phyloP scores from a whole-genome alignment of 352 stramenopile species.

The Globisporangium cylindrosporum region DNA sequence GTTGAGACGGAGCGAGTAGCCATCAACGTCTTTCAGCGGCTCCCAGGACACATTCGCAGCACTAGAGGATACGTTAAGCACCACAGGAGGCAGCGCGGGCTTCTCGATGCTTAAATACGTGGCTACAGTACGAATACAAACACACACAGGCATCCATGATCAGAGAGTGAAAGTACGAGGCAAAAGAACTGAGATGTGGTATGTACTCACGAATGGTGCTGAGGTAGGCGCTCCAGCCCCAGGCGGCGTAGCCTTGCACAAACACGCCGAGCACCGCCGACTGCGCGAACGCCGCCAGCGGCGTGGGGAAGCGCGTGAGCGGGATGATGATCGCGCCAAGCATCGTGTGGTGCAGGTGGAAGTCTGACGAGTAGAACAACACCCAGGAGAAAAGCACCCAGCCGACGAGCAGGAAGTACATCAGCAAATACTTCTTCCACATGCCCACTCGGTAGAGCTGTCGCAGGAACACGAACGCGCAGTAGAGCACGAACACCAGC shows the following conservation, averaged over 20 bases:
- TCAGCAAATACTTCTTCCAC: slow-evolving; percentile 35
- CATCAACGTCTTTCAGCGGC: slow-evolving; percentile 42
- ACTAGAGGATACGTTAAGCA: slow-evolving; percentile 41
- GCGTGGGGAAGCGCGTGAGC: slow-evolving; percentile 66
- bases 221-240: slow-evolving; percentile 72
- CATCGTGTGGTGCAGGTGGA: slow-evolving; percentile 80
- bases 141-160: background rate
- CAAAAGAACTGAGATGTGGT: background rate
- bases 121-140: slow-evolving; percentile 24
- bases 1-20: slow-evolving; percentile 75
- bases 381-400: slow-evolving; percentile 46
- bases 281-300: slow-evolving; percentile 51
- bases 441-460: slow-evolving; percentile 38
- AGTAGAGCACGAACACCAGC: slow-evolving; percentile 26
- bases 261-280: slow-evolving; percentile 52
- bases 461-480: slow-evolving; percentile 34
- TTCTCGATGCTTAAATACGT: slow-evolving; percentile 61
- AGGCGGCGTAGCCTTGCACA: slow-evolving; percentile 72
- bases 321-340: slow-evolving; percentile 57
- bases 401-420: slow-evolving; percentile 33
- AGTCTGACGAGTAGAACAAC: slow-evolving; percentile 54
- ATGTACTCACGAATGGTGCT: slow-evolving; percentile 50
- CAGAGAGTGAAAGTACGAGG: background rate
- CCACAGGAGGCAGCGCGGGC: slow-evolving; percentile 24
- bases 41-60: slow-evolving; percentile 50